These are phyloP conservation scores for Metarhizium anisopliae DNA, from an alignment of 2,329 filamentous ascomycete genomes.

Conservation along the genomic window DNA sequence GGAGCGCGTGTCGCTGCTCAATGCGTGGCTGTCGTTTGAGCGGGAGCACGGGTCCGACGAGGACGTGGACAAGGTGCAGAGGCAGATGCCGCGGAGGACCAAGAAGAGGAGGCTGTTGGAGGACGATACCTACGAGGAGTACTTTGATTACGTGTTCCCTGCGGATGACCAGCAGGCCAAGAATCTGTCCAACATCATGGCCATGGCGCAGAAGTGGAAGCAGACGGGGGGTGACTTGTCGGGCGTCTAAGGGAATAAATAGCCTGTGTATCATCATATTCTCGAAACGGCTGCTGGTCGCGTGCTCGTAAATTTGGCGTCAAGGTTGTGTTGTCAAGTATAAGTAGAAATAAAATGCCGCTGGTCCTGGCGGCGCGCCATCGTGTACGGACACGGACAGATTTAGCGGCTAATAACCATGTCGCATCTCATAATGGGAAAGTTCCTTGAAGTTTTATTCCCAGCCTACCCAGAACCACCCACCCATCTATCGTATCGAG, in stretches of 20 bases:
- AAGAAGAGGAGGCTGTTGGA: slow-evolving; percentile 90
- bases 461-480: too few relatives aligned
- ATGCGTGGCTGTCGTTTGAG: slow-evolving; percentile 90
- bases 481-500: too few relatives aligned
- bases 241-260: slow-evolving; percentile 12
- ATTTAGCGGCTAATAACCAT: too few relatives aligned
- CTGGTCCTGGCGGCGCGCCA: too few relatives aligned
- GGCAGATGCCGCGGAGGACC: slow-evolving; percentile 85
- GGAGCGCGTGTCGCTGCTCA: slow-evolving; percentile 85
- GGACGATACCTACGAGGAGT: slow-evolving; percentile 89
- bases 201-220: slow-evolving; percentile 86
- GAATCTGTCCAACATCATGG: slow-evolving; percentile 74
- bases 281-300: too few relatives aligned
- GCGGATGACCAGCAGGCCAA: slow-evolving; percentile 83
- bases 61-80: slow-evolving; percentile 75
- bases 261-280: neutral
- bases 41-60: slow-evolving; percentile 66
- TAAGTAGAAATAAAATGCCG: too few relatives aligned
- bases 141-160: slow-evolving; percentile 94
- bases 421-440: too few relatives aligned
- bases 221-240: slow-evolving; percentile 33
- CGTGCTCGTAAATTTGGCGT: too few relatives aligned
- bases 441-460: too few relatives aligned
- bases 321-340: too few relatives aligned
- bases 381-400: too few relatives aligned